Evolutionary conservation across 2,329 filamentous ascomycete genomes (phyloP), one percentile per base, ranked within the genome.

Genomic region (Exophiala alcalophila): DNA sequence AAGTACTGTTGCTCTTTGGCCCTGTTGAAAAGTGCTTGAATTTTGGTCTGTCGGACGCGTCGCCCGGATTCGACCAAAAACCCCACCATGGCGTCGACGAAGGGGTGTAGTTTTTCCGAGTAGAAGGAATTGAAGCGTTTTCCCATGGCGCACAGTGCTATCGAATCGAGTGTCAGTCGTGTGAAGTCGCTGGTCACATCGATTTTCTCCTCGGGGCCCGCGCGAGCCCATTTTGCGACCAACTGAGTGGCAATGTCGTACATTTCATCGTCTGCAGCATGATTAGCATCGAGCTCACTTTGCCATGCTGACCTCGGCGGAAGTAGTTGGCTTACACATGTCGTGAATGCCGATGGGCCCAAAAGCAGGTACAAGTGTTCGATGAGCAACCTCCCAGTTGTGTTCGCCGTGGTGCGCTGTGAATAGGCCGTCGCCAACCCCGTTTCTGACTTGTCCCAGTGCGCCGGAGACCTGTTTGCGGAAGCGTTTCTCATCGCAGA

Each of bases 121-220:
- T 88, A 89, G 62, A 82, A 87, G 1, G 77, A 82, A 63, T 88
- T 88, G 71, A 88, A 88, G 12, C 84, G 78, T 46, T 73, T 83
- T 25, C 77, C 76, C 78, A 86, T 83, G n/a, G 78, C 70, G 60
- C 82, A 84, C 19, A 89, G 71, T 1, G 81, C 81, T 6, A 89
- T 72, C 0, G 83, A 84, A 58, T 89, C 84, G 2, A 89, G 72
- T 0, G 84, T 80, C 21, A 88, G 66, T n/a, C 83, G 74, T 2
- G 83, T 86, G 50, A 86, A 85, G 60, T 86, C 81, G 12, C 83
- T 79, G 0, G 77, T 73, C 0, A 77, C 76, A 30, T 71, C 66
- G 44, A 89, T 83, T 7, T 73, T 67, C 30, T 71, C 60, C 2
- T 69, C 61, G 1, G 77, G 65, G 0, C 84, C 84, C 52, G 66